Conservation (phyloP, 2,329 filamentous ascomycete genomes). For the Arthrinium phaeospermum region DNA sequence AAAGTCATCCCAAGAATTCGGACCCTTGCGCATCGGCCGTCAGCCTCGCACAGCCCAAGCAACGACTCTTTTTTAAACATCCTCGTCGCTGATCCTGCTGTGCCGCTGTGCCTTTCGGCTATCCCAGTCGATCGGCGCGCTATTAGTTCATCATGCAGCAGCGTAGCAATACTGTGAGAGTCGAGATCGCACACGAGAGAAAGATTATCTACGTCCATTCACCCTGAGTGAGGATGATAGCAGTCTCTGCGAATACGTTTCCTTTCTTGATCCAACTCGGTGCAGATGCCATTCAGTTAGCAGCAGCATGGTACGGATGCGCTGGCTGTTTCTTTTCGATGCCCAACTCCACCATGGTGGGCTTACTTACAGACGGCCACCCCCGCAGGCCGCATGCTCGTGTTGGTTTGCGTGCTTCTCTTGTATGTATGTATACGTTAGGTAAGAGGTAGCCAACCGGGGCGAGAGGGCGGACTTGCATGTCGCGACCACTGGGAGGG, state of each 20-base stretch:
- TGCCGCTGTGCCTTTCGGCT: neutral
- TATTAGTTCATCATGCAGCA: neutral
- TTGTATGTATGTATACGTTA: neutral
- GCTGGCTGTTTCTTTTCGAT: neutral
- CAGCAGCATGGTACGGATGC: neutral
- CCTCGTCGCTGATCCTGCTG: neutral
- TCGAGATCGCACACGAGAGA: neutral
- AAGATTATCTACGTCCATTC: neutral
- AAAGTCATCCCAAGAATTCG: slow-evolving; percentile 1
- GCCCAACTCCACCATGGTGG: slow-evolving; percentile 13
- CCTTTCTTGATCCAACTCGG: neutral
- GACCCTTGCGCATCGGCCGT: slow-evolving; percentile 1
- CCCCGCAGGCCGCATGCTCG: slow-evolving; percentile 6
- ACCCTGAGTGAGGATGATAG: neutral
- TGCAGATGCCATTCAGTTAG: neutral
- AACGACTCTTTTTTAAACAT: neutral
- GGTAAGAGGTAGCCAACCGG: neutral
- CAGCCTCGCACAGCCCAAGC: slow-evolving; percentile 9
- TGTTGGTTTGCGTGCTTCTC: neutral
- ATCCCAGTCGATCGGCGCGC: neutral
- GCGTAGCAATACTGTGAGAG: neutral
- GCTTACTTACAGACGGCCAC: neutral
- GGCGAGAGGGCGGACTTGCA: neutral
- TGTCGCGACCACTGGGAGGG: neutral
- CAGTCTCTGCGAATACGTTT: neutral